Evolutionary conservation across 2,329 filamentous ascomycete species (phyloP).

Genomic region (Lecanicillium sp.): DNA sequence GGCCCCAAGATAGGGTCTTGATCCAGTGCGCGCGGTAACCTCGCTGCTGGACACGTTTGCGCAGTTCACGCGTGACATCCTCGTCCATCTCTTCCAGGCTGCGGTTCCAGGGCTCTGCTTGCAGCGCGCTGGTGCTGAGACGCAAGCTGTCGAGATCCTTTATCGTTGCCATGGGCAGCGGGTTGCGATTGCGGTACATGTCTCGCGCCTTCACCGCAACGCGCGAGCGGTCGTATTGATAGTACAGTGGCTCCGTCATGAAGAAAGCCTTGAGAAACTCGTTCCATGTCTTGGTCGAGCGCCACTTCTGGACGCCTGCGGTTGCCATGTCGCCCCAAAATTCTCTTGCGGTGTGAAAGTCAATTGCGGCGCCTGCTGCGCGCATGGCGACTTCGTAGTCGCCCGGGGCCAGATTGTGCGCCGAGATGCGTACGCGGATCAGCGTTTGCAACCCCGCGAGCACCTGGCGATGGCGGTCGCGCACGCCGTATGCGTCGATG

Average conservation of each 20-base stretch:
- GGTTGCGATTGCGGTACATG: slow-evolving; percentile 23
- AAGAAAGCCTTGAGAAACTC: slow-evolving; percentile 46
- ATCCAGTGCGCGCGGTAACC: slow-evolving; percentile 26
- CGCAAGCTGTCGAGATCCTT: slow-evolving; percentile 26
- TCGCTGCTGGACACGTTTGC: slow-evolving; percentile 21
- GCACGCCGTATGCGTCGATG: slow-evolving; percentile 40
- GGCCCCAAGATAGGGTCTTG: slow-evolving; percentile 20
- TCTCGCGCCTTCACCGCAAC: slow-evolving; percentile 36
- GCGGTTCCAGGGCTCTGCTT: slow-evolving; percentile 26
- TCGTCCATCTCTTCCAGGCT: slow-evolving; percentile 17
- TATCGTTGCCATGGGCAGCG: slow-evolving; percentile 16
- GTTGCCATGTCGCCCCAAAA: slow-evolving; percentile 31
- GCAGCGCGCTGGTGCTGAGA: slow-evolving; percentile 23
- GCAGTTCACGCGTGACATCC: slow-evolving; percentile 24
- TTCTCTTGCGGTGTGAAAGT: slow-evolving; percentile 27
- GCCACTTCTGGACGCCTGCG: slow-evolving; percentile 23
- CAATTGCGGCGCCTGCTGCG: slow-evolving; percentile 40
- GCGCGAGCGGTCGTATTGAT: slow-evolving; percentile 37
- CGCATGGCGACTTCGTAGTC: slow-evolving; percentile 43
- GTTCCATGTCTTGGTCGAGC: slow-evolving; percentile 30
- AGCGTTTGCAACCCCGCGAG: slow-evolving; percentile 31
- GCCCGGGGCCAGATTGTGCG: slow-evolving; percentile 25
- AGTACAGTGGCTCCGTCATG: slow-evolving; percentile 40
- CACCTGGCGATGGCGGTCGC: slow-evolving; percentile 34
- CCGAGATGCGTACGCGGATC: slow-evolving; percentile 26